These are phyloP conservation scores for Collybia mongolica DNA, from an alignment of 768 basidiomycete genomes.

Conservation along the genomic window DNA sequence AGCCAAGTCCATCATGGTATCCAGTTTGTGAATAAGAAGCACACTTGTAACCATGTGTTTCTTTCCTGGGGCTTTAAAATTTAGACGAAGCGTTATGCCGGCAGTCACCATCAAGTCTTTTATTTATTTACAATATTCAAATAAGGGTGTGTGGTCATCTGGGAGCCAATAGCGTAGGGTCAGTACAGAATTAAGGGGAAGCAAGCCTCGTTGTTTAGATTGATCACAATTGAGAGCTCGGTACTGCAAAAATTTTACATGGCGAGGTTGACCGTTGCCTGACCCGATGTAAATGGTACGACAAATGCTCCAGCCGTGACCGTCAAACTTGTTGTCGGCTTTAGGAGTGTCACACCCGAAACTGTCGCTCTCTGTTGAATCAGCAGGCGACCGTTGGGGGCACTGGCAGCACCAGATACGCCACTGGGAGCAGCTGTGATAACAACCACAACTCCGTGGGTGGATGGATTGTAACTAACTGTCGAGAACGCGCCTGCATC, in stretches of 20 bases:
- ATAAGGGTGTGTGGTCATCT: no score
- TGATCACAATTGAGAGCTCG: no score
- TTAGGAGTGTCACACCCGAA: conserved; percentile 36
- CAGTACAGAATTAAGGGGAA: no score
- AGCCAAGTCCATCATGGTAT: no score
- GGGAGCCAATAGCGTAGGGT: no score
- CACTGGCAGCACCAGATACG: conserved; percentile 38
- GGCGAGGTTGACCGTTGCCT: conserved; percentile 31
- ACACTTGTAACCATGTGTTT: no score
- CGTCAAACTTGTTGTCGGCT: conserved; percentile 32
- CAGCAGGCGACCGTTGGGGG: conserved; percentile 43
- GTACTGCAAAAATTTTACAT: conserved; percentile 4
- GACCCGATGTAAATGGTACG: conserved; percentile 40
- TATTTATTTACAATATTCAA: no score
- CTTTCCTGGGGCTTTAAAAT: no score
- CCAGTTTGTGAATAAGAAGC: no score
- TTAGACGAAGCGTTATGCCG: no score
- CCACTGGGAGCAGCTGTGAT: conserved; percentile 39
- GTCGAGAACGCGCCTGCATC: conserved; percentile 53
- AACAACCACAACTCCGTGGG: conserved; percentile 36
- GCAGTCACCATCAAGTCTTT: no score
- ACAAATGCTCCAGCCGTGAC: conserved; percentile 47
- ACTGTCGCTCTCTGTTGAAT: conserved; percentile 40
- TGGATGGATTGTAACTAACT: conserved; percentile 37
- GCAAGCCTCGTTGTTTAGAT: no score